phyloP scores from a whole-genome alignment of 176 grass and related monocot species.

The Secale cereale region DNA sequence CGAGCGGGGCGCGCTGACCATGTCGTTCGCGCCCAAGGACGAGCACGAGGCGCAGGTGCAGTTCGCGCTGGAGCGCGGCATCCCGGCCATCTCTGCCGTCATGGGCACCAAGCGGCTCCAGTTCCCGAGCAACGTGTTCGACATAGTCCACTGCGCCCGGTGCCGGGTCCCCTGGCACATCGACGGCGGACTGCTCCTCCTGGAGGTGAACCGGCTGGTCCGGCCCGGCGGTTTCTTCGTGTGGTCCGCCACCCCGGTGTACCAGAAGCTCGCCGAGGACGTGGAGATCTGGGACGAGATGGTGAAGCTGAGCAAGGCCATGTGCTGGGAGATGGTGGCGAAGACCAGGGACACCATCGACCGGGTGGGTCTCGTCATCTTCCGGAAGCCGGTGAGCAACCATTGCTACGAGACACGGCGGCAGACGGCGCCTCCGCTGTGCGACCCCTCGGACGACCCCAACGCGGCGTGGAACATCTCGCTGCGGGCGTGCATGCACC shows the following conservation, averaged over 20 bases:
- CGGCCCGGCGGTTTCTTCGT: conserved; percentile 91
- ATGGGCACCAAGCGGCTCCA: conserved; percentile 88
- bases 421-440: conserved; percentile 48
- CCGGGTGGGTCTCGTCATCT: conserved; percentile 65
- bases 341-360: conserved; percentile 78
- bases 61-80: conserved; percentile 93
- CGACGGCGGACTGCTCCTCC: conserved; percentile 76
- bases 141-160: conserved; percentile 84
- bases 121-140: conserved; percentile 72
- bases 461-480: conserved; percentile 95
- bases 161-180: conserved; percentile 94
- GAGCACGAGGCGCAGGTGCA: conserved; percentile 99
- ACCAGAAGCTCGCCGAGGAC: conserved; percentile 70
- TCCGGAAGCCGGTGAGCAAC: conserved; percentile 68
- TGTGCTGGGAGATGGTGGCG: conserved; percentile 91
- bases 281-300: conserved; percentile 92
- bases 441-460: conserved; percentile 76
- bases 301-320: conserved; percentile 62
- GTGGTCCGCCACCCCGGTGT: conserved; percentile 93
- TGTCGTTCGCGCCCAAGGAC: conserved; percentile 96
- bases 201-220: conserved; percentile 81
- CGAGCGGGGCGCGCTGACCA: conserved; percentile 74
- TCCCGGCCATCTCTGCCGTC: conserved; percentile 87
- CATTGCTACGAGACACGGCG: conserved; percentile 58
- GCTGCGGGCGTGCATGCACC: conserved; percentile 87